These are phyloP conservation scores for Hibiscus trionum DNA, from an alignment of 345 rosid species.

Conservation along the genomic window DNA sequence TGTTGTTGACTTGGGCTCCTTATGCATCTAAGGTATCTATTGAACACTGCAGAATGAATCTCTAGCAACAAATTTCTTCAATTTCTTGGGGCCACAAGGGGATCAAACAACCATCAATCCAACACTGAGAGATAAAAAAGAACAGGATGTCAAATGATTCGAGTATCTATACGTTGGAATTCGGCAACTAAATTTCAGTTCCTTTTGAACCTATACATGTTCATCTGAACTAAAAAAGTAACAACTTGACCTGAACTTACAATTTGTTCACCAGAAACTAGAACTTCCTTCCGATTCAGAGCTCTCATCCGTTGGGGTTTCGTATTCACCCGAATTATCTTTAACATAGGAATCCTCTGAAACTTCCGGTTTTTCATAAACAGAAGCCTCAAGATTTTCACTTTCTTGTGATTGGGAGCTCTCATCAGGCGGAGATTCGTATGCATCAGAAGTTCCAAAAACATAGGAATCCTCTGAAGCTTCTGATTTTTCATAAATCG, in stretches of 20 bases:
- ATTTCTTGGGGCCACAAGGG: not conserved
- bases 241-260: not conserved
- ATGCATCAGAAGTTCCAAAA: constrained; percentile 2
- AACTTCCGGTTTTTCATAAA: not conserved
- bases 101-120: not conserved
- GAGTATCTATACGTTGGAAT: not conserved
- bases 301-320: not conserved
- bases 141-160: not conserved
- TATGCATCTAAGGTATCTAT: not conserved
- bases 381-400: not conserved
- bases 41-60: not conserved
- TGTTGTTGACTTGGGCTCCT: not conserved
- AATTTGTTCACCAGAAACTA: constrained; percentile 11
- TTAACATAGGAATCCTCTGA: constrained; percentile 4
- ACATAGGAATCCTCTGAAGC: not conserved
- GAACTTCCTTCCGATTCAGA: constrained; percentile 2
- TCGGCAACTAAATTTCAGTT: not conserved
- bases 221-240: not conserved
- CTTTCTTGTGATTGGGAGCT: not conserved
- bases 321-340: not conserved
- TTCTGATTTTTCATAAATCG: not conserved
- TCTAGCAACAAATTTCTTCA: not conserved
- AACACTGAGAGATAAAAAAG: not conserved
- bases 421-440: constrained; percentile 2
- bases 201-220: not conserved